These are phyloP conservation scores for Mycena albidolilacea DNA, from an alignment of 768 basidiomycete genomes.

Conservation along the genomic window DNA sequence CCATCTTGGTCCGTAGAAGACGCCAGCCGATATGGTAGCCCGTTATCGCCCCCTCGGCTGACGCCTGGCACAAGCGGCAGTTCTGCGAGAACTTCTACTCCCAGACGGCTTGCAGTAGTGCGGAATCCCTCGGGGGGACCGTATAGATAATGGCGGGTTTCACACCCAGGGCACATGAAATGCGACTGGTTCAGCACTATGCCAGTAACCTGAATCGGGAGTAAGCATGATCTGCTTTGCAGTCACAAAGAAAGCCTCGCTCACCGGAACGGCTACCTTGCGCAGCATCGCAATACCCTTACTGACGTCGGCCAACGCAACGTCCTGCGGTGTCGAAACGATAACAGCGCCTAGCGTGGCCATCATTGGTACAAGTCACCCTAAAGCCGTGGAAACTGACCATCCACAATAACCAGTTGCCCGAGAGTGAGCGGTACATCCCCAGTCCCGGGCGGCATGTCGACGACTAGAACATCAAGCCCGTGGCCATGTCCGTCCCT, in stretches of 20 bases:
- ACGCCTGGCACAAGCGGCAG: conserved; percentile 86
- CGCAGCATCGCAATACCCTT: conserved; percentile 95
- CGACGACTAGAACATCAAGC: conserved; percentile 90
- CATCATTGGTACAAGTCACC: neutral
- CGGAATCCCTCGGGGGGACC: conserved; percentile 80
- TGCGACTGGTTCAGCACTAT: conserved; percentile 91
- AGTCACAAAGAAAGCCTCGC: conserved; percentile 45
- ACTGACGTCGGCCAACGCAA: conserved; percentile 91
- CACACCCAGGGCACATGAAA: conserved; percentile 84
- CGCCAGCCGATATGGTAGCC: conserved; percentile 65
- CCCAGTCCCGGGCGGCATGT: conserved; percentile 98
- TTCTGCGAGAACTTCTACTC: conserved; percentile 80
- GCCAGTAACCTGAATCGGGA: conserved; percentile 78
- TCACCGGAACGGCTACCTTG: conserved; percentile 89
- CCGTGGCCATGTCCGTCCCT: conserved; percentile 57
- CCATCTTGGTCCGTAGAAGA: conserved; percentile 40
- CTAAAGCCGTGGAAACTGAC: conserved; percentile 57
- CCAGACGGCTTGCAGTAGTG: conserved; percentile 68
- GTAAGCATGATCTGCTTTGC: too few species aligned
- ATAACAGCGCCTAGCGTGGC: conserved; percentile 84
- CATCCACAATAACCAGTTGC: conserved; percentile 88
- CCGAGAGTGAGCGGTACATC: conserved; percentile 95
- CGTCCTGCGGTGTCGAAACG: conserved; percentile 96
- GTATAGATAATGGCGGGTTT: conserved; percentile 73
- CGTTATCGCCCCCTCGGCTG: conserved; percentile 79